Percentiles rank a stretch among this genome's conserved stretches.
These are phyloP conservation scores for Phialophora tarda DNA, from an alignment of 2,329 filamentous ascomycete genomes.

Conservation along the genomic window DNA sequence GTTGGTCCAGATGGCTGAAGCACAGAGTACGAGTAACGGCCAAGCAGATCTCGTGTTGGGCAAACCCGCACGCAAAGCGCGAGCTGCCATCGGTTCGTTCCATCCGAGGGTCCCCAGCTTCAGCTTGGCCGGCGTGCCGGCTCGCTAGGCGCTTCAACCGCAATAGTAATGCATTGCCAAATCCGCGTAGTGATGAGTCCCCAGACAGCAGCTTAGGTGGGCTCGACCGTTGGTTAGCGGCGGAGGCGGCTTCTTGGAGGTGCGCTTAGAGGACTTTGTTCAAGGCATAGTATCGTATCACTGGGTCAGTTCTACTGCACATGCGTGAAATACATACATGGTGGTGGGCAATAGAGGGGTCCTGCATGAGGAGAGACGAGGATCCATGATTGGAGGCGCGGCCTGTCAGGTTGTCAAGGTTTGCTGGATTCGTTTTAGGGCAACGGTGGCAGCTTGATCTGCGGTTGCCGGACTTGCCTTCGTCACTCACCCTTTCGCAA, in stretches of 20 bases:
- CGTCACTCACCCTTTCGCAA: slow-evolving; percentile 17
- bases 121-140: neutral
- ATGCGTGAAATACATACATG: slow-evolving; percentile 36
- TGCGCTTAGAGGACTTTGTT: slow-evolving; percentile 5
- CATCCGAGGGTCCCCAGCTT: slow-evolving; percentile 3
- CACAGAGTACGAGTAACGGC: neutral
- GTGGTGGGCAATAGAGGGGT: slow-evolving; percentile 14
- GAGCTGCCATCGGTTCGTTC: slow-evolving; percentile 7
- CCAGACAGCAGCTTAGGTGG: neutral
- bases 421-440: slow-evolving; percentile 20
- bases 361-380: neutral
- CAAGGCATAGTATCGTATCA: slow-evolving; percentile 8
- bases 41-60: slow-evolving; percentile 7
- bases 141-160: neutral
- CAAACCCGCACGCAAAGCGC: neutral
- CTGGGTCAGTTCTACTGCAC: slow-evolving; percentile 5
- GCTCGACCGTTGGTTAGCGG: slow-evolving; percentile 12
- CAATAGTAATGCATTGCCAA: slow-evolving; percentile 8
- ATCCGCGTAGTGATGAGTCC: neutral
- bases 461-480: slow-evolving; percentile 20
- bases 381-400: slow-evolving; percentile 1
- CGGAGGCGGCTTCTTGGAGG: slow-evolving; percentile 8
- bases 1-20: neutral
- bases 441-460: slow-evolving; percentile 31
- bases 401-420: slow-evolving; percentile 8